Conservation (phyloP, 2,329 filamentous ascomycete genomes). For the Emmonsia crescens region DNA sequence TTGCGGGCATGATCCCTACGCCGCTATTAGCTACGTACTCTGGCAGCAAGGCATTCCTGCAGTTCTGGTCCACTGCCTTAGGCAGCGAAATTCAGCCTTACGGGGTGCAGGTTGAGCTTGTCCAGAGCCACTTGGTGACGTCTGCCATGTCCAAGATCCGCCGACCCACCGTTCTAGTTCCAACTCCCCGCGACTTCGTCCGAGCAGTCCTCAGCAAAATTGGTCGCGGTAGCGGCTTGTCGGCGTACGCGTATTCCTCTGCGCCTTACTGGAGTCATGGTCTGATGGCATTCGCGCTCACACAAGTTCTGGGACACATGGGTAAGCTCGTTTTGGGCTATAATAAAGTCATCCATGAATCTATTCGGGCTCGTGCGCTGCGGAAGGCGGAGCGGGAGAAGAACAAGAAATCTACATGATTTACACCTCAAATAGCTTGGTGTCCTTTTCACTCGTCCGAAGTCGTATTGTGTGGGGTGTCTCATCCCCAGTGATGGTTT, state of each 20-base stretch:
- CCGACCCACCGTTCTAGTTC: slow-evolving; percentile 64
- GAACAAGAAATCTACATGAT: slow-evolving; percentile 30
- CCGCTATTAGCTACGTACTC: slow-evolving; percentile 92
- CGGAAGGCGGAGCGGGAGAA: slow-evolving; percentile 78
- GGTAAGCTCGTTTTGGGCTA: slow-evolving; percentile 46
- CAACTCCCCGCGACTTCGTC: slow-evolving; percentile 74
- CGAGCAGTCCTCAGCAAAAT: slow-evolving; percentile 67
- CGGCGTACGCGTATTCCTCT: slow-evolving; percentile 69
- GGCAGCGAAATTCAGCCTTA: slow-evolving; percentile 69
- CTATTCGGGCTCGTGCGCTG: slow-evolving; percentile 71
- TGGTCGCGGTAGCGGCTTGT: slow-evolving; percentile 64
- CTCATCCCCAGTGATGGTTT: not conserved
- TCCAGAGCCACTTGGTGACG: slow-evolving; percentile 85
- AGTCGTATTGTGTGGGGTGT: not conserved
- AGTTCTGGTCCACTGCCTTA: slow-evolving; percentile 86
- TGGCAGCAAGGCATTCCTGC: slow-evolving; percentile 94
- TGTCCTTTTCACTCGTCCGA: not conserved
- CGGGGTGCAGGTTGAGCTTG: slow-evolving; percentile 80
- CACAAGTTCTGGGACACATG: slow-evolving; percentile 49
- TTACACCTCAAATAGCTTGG: not conserved
- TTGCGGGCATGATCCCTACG: slow-evolving; percentile 84
- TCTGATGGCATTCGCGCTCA: slow-evolving; percentile 72
- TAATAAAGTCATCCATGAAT: slow-evolving; percentile 64
- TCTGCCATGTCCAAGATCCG: slow-evolving; percentile 96
- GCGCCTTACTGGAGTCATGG: slow-evolving; percentile 92